Percentiles rank a stretch among this genome's conserved stretches.
phyloP scores from a whole-genome alignment of 2,329 filamentous ascomycete species.

The Fulvia fulva region DNA sequence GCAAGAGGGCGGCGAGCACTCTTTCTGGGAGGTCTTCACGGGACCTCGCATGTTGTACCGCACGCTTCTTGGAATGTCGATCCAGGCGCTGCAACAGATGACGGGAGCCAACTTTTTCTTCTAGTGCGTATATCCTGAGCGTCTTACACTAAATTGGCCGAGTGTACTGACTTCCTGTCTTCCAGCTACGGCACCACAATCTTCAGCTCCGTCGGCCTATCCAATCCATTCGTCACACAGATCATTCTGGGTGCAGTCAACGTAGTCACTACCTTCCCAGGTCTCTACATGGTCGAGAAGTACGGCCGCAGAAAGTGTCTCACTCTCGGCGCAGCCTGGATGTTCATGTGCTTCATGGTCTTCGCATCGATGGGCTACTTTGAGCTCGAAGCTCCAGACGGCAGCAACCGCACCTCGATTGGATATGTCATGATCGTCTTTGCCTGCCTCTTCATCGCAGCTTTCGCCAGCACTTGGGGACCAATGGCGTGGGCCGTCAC shows the following conservation, averaged over 20 bases:
- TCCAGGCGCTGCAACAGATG: constrained; percentile 60
- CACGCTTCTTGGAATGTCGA: constrained; percentile 41
- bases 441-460: constrained; percentile 62
- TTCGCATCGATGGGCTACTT: constrained; percentile 45
- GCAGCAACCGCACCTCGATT: constrained; percentile 35
- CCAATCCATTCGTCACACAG: constrained; percentile 35
- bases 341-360: constrained; percentile 55
- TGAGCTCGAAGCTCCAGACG: constrained; percentile 27
- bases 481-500: constrained; percentile 59
- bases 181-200: constrained; percentile 51
- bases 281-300: constrained; percentile 45
- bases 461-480: constrained; percentile 63
- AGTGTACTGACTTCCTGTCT: no score
- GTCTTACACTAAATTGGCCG: no score
- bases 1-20: constrained; percentile 38
- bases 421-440: constrained; percentile 63
- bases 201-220: constrained; percentile 31
- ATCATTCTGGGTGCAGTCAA: constrained; percentile 45
- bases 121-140: no score
- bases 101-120: no score
- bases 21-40: constrained; percentile 50
- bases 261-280: constrained; percentile 42
- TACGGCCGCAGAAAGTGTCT: constrained; percentile 44
- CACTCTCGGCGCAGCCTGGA: constrained; percentile 43
- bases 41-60: constrained; percentile 48